A percentile compares a stretch with the other conserved stretches of the same genome.
These are phyloP conservation scores for Ganoderma lucidum DNA, from an alignment of 1,284 basidiomycete species.

Conservation along the genomic window DNA sequence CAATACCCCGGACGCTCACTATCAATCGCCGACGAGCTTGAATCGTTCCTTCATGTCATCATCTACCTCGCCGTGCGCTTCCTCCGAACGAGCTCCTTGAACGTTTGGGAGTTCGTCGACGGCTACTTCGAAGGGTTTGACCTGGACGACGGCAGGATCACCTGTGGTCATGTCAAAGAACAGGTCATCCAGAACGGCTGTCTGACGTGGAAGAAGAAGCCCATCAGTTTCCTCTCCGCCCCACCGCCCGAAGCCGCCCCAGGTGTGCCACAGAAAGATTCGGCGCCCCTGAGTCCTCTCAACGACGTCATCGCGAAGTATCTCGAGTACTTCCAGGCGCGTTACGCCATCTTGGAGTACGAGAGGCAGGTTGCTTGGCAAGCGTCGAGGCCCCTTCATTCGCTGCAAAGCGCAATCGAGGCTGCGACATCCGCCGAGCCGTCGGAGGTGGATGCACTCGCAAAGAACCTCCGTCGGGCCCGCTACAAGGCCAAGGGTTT, in stretches of 20 bases:
- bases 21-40: conserved; percentile 22
- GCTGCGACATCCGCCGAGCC: neutral
- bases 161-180: neutral
- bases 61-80: conserved; percentile 18
- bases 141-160: neutral
- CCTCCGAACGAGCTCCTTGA: neutral
- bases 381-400: neutral
- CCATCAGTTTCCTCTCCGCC: neutral
- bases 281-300: neutral
- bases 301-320: conserved; percentile 1
- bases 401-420: neutral
- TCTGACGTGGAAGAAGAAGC: neutral
- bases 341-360: neutral
- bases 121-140: conserved; percentile 10
- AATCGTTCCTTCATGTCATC: conserved; percentile 25
- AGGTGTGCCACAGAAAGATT: neutral
- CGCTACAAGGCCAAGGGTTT: neutral
- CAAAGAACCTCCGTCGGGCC: neutral
- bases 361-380: neutral
- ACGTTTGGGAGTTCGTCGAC: conserved; percentile 3
- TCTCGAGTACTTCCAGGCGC: conserved; percentile 6
- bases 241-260: neutral
- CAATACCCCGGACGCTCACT: neutral
- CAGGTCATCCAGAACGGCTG: neutral
- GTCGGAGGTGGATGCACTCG: neutral